phyloP scores from a whole-genome alignment of 176 grass and related monocot species.

The Cenchrus americanus region DNA sequence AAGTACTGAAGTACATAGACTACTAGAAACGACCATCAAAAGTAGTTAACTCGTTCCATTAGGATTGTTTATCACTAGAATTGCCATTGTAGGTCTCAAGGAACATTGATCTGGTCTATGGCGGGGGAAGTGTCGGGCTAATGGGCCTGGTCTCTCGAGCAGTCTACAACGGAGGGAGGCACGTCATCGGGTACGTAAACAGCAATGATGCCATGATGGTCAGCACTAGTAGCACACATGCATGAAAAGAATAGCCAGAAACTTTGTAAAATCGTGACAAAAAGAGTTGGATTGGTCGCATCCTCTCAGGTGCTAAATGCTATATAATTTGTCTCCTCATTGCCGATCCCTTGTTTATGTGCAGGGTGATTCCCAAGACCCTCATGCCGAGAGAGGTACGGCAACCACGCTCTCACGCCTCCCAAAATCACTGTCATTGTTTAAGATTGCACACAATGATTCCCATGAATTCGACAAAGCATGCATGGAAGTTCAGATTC shows the following conservation, averaged over 20 bases:
- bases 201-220: slow-evolving; percentile 37
- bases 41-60: not conserved
- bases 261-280: slow-evolving; percentile 39
- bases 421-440: slow-evolving; percentile 42
- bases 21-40: slow-evolving; percentile 5
- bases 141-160: slow-evolving; percentile 72
- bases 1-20: not conserved
- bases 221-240: slow-evolving; percentile 4
- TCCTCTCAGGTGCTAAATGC: slow-evolving; percentile 47
- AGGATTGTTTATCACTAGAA: not conserved
- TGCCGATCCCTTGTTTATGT: slow-evolving; percentile 38
- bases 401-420: slow-evolving; percentile 28
- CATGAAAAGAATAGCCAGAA: slow-evolving; percentile 47
- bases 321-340: slow-evolving; percentile 47
- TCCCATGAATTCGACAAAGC: slow-evolving; percentile 39
- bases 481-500: slow-evolving; percentile 39
- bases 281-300: slow-evolving; percentile 45
- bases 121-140: slow-evolving; percentile 65
- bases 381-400: slow-evolving; percentile 72
- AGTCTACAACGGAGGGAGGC: slow-evolving; percentile 65
- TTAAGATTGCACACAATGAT: slow-evolving; percentile 46
- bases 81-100: slow-evolving; percentile 46
- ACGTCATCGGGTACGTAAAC: slow-evolving; percentile 74
- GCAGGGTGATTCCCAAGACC: slow-evolving; percentile 81
- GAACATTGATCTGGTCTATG: slow-evolving; percentile 72